phyloP scores from a whole-genome alignment of 805 yeast species.

The Blastobotrys terrestris region DNA sequence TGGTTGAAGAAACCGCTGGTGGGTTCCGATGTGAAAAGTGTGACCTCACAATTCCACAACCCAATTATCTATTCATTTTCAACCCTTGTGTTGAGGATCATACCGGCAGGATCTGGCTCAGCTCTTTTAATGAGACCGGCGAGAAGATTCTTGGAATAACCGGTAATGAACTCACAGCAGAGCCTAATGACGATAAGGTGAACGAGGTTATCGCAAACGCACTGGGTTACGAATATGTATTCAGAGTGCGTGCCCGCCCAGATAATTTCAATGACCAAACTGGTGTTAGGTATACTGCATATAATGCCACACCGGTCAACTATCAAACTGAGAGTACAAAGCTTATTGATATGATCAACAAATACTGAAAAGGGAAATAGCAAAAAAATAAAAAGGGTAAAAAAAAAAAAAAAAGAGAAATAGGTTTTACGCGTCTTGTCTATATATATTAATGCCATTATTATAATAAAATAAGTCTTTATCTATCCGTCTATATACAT shows the following conservation, averaged over 20 bases:
- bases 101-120: constrained; percentile 80
- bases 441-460: constrained; percentile 1
- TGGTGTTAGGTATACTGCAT: constrained; percentile 60
- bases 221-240: constrained; percentile 62
- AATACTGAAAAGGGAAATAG: not conserved
- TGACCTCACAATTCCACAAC: constrained; percentile 59
- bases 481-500: not conserved
- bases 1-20: constrained; percentile 63
- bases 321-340: constrained; percentile 24
- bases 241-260: constrained; percentile 74
- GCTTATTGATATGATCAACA: constrained; percentile 19
- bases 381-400: not conserved
- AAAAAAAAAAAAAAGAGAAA: not conserved
- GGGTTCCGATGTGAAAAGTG: constrained; percentile 94
- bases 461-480: not conserved
- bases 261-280: constrained; percentile 77
- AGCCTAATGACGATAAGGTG: constrained; percentile 39
- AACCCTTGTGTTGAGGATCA: constrained; percentile 72
- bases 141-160: constrained; percentile 57
- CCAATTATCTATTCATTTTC: constrained; percentile 74
- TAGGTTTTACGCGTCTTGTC: not conserved
- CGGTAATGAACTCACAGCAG: constrained; percentile 36
- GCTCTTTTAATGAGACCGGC: constrained; percentile 84
- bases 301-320: constrained; percentile 36
- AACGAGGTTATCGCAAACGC: constrained; percentile 40